These are phyloP conservation scores for Ophioceras dolichostomum DNA, from an alignment of 2,329 filamentous ascomycete genomes.

Conservation along the genomic window DNA sequence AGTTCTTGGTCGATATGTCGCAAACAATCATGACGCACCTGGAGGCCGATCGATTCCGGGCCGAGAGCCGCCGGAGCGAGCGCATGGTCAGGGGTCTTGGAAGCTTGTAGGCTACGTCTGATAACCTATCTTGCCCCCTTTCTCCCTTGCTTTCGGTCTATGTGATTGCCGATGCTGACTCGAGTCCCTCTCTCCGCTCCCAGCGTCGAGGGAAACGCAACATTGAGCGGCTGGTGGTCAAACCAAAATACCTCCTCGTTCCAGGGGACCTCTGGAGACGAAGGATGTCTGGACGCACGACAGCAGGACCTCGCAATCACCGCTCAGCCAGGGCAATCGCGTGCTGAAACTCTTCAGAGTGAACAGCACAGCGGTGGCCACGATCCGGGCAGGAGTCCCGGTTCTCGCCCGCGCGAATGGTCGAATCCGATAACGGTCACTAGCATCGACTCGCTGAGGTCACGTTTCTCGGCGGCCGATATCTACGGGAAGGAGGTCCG, in stretches of 20 bases:
- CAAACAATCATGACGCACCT: slow-evolving; percentile 14
- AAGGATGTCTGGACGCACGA: slow-evolving; percentile 10
- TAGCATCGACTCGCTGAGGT: background rate
- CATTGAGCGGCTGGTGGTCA: slow-evolving; percentile 3
- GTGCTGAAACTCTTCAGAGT: too few species aligned
- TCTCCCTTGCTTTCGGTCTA: background rate
- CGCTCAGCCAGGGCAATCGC: too few species aligned
- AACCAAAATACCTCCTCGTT: slow-evolving; percentile 7
- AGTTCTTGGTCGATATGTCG: slow-evolving; percentile 12
- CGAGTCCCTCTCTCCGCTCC: background rate
- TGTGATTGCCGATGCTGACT: background rate
- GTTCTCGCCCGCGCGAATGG: too few species aligned
- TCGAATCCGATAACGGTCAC: too few species aligned
- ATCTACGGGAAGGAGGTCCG: slow-evolving; percentile 1
- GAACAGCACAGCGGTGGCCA: too few species aligned
- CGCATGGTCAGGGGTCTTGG: slow-evolving; percentile 13
- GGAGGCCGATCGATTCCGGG: slow-evolving; percentile 10
- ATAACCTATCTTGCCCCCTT: slow-evolving; percentile 8
- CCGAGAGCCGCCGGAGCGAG: slow-evolving; percentile 11
- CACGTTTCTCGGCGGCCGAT: background rate
- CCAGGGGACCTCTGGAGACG: slow-evolving; percentile 6
- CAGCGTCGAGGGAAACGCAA: background rate
- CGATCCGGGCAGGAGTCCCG: too few species aligned
- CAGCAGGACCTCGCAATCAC: slow-evolving; percentile 8
- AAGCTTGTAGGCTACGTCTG: slow-evolving; percentile 17